A percentile compares a stretch with the other conserved stretches of the same genome.
Conservation (phyloP, 495 filamentous ascomycete genomes). For the Glarea lozoyensis region DNA sequence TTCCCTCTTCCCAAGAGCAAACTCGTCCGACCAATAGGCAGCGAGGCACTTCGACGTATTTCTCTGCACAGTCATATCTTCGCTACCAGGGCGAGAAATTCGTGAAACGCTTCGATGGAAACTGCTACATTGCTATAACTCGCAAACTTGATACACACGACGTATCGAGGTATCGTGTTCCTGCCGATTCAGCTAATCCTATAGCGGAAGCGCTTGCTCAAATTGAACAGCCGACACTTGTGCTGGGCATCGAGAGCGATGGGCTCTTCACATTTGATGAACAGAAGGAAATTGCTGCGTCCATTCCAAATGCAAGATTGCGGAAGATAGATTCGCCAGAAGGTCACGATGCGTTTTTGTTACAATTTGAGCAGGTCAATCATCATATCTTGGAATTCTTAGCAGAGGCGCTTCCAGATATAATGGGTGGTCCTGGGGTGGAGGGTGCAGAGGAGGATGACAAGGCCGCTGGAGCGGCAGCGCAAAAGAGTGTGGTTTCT, state of each 20-base stretch:
- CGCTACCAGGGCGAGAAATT: constrained; percentile 98
- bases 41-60: constrained; percentile 67
- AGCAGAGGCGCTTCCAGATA: constrained; percentile 70
- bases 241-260: constrained; percentile 89
- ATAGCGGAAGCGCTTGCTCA: constrained; percentile 66
- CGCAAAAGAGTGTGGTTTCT: constrained; percentile 80
- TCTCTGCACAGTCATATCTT: constrained; percentile 94
- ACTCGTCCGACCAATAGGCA: constrained; percentile 1
- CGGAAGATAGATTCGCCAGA: constrained; percentile 86
- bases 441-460: constrained; percentile 33
- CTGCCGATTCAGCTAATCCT: constrained; percentile 23
- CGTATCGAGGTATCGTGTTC: constrained; percentile 50
- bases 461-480: constrained; percentile 42
- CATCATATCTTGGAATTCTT: constrained; percentile 77
- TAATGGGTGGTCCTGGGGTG: constrained; percentile 58
- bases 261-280: constrained; percentile 95
- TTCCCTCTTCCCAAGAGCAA: background rate
- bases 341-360: constrained; percentile 90
- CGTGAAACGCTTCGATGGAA: constrained; percentile 91
- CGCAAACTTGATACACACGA: constrained; percentile 99
- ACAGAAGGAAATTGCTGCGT: constrained; percentile 80
- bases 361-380: constrained; percentile 98
- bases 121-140: constrained; percentile 98
- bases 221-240: constrained; percentile 79
- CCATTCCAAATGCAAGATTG: constrained; percentile 68